Evolutionary conservation across 306 rosid genomes (phyloP), one percentile per base, ranked within the genome.

Genomic region (Trifolium repens): DNA sequence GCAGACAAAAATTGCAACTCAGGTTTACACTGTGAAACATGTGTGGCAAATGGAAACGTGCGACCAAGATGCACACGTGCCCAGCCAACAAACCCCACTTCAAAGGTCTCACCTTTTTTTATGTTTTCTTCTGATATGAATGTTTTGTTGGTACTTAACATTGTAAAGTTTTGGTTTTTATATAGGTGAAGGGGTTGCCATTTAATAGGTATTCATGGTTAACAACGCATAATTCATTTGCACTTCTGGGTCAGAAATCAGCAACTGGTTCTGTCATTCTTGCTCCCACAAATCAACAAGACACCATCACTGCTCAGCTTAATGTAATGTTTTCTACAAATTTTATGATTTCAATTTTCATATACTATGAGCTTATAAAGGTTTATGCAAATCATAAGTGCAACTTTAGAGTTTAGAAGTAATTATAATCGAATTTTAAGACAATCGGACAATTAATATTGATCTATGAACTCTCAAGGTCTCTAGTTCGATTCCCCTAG

Each of bases 151-250:
- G 3, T 35, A 0, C 2, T 9, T 68, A 32, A 64, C 27, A 12
- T 66, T 19, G 7, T 1, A 37, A 78, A 60, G 26, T 16, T 1
- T 46, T 13, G 0, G 2, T 52, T 75, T 77, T 80, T 72, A 71
- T 79, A 65, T 65, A 94, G 98, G 90, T 84, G 26, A 90, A 89
- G 12, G 85, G 79, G 59, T 81, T 91, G 75, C 96, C 98, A 67
- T 94, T 90, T 74, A 94, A 91, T 78, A 89, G 69, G n/a, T 94
- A 90, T 73, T 79, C 97, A 14, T 94, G 97, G 98, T 62, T 94
- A 42, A 94, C 97, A 3, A 89, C 97, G 22, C 98, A 94, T 84
- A 94, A 94, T 17, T 68, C 98, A 15, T 94, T 85, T 79, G 90
- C 99, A 22, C 71, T 53, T 57, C 66, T 94, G 61, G 96, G 97